A percentile compares a stretch with the other conserved stretches of the same genome.
These are phyloP conservation scores for Aspergillus sp. DNA, from an alignment of 2,329 filamentous ascomycete species.

Conservation along the genomic window DNA sequence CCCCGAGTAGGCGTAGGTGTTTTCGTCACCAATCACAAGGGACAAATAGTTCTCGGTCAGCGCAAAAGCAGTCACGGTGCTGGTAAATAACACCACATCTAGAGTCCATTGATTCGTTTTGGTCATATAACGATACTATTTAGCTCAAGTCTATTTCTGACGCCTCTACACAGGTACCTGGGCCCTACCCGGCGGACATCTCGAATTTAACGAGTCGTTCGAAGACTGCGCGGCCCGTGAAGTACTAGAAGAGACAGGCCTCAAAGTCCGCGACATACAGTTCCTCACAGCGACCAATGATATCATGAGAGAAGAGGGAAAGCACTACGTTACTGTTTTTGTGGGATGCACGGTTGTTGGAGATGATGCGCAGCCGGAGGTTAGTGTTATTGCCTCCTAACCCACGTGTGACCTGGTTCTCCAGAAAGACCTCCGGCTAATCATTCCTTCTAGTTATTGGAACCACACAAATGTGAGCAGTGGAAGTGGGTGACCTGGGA, in stretches of 20 bases:
- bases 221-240: conserved; percentile 67
- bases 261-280: conserved; percentile 55
- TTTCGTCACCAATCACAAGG: conserved; percentile 15
- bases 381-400: conserved; percentile 36
- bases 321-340: conserved; percentile 76
- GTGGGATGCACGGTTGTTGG: conserved; percentile 57
- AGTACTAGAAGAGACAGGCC: conserved; percentile 68
- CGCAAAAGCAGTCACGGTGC: conserved; percentile 21
- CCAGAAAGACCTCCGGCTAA: too few relatives aligned
- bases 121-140: too few relatives aligned
- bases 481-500: conserved; percentile 59
- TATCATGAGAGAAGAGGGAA: conserved; percentile 59
- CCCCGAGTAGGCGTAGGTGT: conserved; percentile 18
- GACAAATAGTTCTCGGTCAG: conserved; percentile 17
- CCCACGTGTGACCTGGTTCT: not conserved
- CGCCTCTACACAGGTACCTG: conserved; percentile 52
- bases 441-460: conserved; percentile 28
- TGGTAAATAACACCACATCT: conserved; percentile 2
- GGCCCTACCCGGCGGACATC: conserved; percentile 73
- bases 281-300: conserved; percentile 68
- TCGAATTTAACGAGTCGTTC: conserved; percentile 68
- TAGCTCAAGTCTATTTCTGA: not conserved
- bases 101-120: too few relatives aligned
- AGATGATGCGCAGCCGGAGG: conserved; percentile 54
- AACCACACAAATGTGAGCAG: conserved; percentile 56